A percentile compares a stretch with the other conserved stretches of the same genome.
Evolutionary conservation across 352 stramenopile species (phyloP).

Genomic region (Phytophthora capsici): DNA sequence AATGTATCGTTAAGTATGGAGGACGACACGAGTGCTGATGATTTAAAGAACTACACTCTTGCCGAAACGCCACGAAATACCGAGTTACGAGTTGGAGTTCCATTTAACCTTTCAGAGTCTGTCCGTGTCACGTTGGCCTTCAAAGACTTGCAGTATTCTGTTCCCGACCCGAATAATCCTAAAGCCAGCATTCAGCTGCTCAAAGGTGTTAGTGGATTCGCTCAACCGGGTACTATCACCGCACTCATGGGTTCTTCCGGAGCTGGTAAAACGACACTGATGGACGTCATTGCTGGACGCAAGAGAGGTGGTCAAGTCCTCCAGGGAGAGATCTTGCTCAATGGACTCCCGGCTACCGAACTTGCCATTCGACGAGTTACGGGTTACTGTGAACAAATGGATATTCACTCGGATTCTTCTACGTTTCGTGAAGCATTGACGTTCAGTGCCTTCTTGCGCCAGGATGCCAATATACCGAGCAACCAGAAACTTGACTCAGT

Average conservation of each 20-base stretch:
- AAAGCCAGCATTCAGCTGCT: constrained; percentile 65
- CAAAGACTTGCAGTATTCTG: constrained; percentile 44
- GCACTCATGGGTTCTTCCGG: constrained; percentile 86
- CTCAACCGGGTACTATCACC: constrained; percentile 77
- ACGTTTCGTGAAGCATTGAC: constrained; percentile 74
- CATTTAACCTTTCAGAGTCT: not conserved
- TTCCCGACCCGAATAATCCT: constrained; percentile 25
- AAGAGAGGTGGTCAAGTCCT: constrained; percentile 22
- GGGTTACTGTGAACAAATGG: constrained; percentile 73
- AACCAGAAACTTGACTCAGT: constrained; percentile 29
- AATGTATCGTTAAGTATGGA: not conserved
- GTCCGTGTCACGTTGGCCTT: constrained; percentile 38
- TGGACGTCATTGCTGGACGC: constrained; percentile 28
- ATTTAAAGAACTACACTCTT: not conserved
- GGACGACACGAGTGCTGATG: not conserved
- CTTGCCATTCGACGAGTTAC: constrained; percentile 38
- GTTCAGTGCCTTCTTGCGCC: constrained; percentile 70
- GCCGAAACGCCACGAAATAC: not conserved
- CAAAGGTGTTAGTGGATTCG: constrained; percentile 67
- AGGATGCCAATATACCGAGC: constrained; percentile 21
- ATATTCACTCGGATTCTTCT: constrained; percentile 81
- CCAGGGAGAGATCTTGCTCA: constrained; percentile 81
- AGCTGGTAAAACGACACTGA: constrained; percentile 56
- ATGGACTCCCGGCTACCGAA: constrained; percentile 53
- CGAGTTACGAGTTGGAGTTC: not conserved